Evolutionary conservation across 2,329 filamentous ascomycete species (phyloP).

Genomic region (Paradendryphiella salina): DNA sequence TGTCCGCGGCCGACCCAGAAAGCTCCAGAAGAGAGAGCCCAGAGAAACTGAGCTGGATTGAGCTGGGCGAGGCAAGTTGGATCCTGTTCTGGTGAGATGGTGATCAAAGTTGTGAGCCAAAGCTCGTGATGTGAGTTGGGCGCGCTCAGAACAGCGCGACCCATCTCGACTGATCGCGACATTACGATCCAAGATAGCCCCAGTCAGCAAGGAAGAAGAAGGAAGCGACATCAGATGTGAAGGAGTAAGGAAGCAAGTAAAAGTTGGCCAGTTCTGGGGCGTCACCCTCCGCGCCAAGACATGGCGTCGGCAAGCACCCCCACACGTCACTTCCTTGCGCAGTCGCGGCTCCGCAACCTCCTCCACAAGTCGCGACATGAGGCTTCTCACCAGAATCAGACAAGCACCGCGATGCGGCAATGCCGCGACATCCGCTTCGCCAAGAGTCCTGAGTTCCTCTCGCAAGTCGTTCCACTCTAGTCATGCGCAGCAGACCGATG

Average conservation of each 20-base stretch:
- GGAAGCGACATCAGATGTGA: neutral
- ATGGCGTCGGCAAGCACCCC: conserved; percentile 20
- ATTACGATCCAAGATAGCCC: conserved; percentile 20
- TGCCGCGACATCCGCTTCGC: neutral
- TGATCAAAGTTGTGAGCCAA: conserved; percentile 45
- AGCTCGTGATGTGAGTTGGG: conserved; percentile 35
- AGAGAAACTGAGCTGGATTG: conserved; percentile 19
- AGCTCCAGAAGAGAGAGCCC: conserved; percentile 27
- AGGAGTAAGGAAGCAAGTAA: conserved; percentile 1
- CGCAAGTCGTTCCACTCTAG: conserved; percentile 31
- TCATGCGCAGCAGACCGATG: conserved; percentile 52
- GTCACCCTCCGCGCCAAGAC: conserved; percentile 25
- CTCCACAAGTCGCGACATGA: conserved; percentile 26
- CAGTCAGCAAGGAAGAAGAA: neutral
- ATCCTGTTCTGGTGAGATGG: conserved; percentile 35
- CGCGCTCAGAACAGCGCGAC: conserved; percentile 39
- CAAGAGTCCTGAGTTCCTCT: neutral
- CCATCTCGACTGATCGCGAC: conserved; percentile 38
- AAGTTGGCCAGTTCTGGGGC: neutral
- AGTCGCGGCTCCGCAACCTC: conserved; percentile 9
- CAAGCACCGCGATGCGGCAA: conserved; percentile 10
- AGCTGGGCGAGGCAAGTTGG: conserved; percentile 31
- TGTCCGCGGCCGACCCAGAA: conserved; percentile 43
- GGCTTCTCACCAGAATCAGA: conserved; percentile 19
- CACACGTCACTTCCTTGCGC: conserved; percentile 25